Evolutionary conservation across 2,329 filamentous ascomycete genomes (phyloP), one percentile per base, ranked within the genome.

Genomic region (Daldinia sp.): DNA sequence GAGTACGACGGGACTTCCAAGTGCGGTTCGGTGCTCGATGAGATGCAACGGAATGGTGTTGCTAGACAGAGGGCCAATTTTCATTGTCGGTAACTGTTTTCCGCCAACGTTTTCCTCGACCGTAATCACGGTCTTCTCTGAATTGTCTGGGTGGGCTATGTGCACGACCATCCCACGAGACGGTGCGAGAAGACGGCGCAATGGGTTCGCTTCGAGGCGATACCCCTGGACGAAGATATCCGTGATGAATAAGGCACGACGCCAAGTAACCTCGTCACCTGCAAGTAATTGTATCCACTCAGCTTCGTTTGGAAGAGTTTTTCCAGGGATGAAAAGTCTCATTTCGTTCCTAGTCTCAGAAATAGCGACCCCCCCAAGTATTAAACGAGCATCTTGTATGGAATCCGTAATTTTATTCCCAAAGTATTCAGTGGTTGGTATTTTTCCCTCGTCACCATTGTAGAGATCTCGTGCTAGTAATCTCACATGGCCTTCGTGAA

Each of bases 21-120:
- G 85, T 6, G 90, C 93, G 41, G 92, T 97, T 54, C 93, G 90
- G 53, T 95, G 91, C 80, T 98, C 96, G 76, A 94, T 92, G 82
- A 98, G 85, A 74, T 91, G 92, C 76, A 97, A 85, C 19, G 88
- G 79, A 65, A 98, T 66, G 34, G 52, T 17, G 39, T 59, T 56
- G 13, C 34, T 54, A 11, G 49, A 58, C 6, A 56, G 25, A 9
- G 65, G 65, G 0, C 65, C 65, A 10, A 68, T 63, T 21, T 63
- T 68, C 15, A 68, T 45, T 4, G 65, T 68, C 9, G 65, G 49
- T 2, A 63, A 29, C 9, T 63, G 62, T 30, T 66, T 68, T 19
- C 54, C 52, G 8, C 59, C 27, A 15, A 68, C 27, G 1, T 6
- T 51, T 29, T 68, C 65, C 19, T 68, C 63, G 1, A 66, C 47